Conservation (phyloP, 192 early-diverging fungal genomes). For the Coemansia sp. region DNA sequence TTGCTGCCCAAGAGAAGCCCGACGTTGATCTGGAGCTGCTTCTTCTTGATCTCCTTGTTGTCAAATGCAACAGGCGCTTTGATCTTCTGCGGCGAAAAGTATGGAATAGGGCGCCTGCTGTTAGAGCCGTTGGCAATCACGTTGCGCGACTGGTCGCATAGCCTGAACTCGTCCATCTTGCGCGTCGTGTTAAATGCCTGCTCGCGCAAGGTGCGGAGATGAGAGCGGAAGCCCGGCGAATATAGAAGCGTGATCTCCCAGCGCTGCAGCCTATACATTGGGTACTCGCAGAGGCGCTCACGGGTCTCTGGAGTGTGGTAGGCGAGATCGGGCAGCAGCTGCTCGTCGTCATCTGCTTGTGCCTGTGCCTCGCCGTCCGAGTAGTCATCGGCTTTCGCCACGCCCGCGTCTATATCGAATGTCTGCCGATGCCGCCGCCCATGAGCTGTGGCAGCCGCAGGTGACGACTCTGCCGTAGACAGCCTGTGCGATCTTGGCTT, state of each 20-base stretch:
- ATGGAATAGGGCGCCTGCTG: constrained; percentile 40
- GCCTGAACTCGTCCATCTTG: constrained; percentile 34
- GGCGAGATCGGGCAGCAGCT: constrained; percentile 30
- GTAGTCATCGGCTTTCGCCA: constrained; percentile 2
- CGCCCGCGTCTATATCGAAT: neutral
- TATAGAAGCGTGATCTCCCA: constrained; percentile 51
- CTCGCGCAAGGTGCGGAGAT: constrained; percentile 34
- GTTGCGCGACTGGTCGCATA: constrained; percentile 31
- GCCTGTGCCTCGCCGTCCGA: constrained; percentile 20
- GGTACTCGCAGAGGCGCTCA: constrained; percentile 33
- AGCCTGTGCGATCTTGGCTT: neutral
- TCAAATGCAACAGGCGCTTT: constrained; percentile 34
- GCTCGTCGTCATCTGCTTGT: neutral
- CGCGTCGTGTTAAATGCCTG: constrained; percentile 31
- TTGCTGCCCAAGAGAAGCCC: constrained; percentile 34
- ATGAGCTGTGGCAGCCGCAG: neutral
- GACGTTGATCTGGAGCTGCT: constrained; percentile 49
- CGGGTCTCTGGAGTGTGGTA: constrained; percentile 49
- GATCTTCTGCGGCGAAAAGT: constrained; percentile 43
- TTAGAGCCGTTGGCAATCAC: constrained; percentile 8
- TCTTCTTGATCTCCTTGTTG: constrained; percentile 46
- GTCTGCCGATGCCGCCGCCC: neutral
- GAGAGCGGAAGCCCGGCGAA: constrained; percentile 36
- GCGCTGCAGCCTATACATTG: constrained; percentile 46
- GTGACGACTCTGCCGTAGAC: neutral